A percentile compares a stretch with the other conserved stretches of the same genome.
phyloP scores from a whole-genome alignment of 2,329 filamentous ascomycete genomes.

The Penicillium sp. region DNA sequence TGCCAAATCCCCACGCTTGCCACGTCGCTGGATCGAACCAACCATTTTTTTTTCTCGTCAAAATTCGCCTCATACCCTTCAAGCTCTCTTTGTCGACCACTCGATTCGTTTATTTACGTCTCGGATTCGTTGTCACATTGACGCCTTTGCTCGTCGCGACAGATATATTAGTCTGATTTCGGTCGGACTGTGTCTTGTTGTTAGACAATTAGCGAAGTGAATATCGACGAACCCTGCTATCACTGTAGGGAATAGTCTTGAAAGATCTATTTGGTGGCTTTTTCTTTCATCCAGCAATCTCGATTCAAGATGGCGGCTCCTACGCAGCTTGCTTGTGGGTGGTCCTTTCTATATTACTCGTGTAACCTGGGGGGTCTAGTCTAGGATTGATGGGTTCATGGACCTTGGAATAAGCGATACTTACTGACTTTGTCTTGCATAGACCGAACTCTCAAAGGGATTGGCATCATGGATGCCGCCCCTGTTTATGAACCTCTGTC shows the following conservation, averaged over 20 bases:
- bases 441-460: conserved; percentile 93
- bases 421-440: conserved; percentile 29
- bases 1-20: conserved; percentile 4
- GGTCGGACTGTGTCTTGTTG: conserved; percentile 4
- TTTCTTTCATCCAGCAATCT: conserved; percentile 11
- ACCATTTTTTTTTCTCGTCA: no score
- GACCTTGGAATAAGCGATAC: conserved; percentile 2
- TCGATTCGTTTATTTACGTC: neutral
- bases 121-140: neutral
- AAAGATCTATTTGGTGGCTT: conserved; percentile 14
- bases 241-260: neutral
- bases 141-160: conserved; percentile 1
- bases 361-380: neutral
- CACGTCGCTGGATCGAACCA: conserved; percentile 6
- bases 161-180: conserved; percentile 1
- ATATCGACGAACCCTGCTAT: no score
- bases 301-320: conserved; percentile 68
- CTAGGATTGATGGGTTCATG: neutral
- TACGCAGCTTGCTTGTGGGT: conserved; percentile 85
- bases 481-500: conserved; percentile 81
- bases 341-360: conserved; percentile 1
- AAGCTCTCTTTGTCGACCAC: no score
- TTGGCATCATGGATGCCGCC: conserved; percentile 88
- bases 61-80: neutral
- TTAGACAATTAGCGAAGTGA: no score